Base-by-base conservation (phyloP, 1,139 yeast genomes). In the Pichia sp. region DNA sequence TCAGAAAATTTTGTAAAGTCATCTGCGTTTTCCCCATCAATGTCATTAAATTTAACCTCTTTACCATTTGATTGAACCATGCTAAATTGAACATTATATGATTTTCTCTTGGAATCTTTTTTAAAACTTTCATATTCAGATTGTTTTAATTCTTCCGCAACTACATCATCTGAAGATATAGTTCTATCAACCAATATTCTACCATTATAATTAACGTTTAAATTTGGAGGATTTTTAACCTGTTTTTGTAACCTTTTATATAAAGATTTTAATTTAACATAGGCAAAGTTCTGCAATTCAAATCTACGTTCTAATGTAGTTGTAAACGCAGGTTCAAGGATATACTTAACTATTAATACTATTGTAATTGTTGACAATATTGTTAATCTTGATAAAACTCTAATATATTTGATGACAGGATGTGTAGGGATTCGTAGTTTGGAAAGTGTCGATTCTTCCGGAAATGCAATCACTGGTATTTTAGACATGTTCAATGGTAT, bases 171-270 rank as follows among this genome's bases (percentile, higher is more conserved):
- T 0, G 73, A 63, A 56, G 72, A 61, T 50, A 64, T 60, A 51
- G 70, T 66, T 2, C 77, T 71, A 56, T 75, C 79, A 3, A 75
- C 71, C 51, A 73, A 71, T 28, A 68, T 56, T 46, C 67, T 67
- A 16, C 73, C 76, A 31, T 71, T 71, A 48, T 73, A 70, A 36
- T 70, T 72, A n/a, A 74, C 61, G 6, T 67, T 68, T 18, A 74
- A 68, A 3, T 68, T 58, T 5, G 77, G 74, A 6, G 62, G 69
- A 52, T 52, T 51, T 45, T 52, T 57, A 19, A 58, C 58, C 25
- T 52, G 55, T 43, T 55, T 48, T 28, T 62, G 34, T 55, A 64
- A 46, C 14, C 50, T 49, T 1, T 47, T 22, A 49, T 60, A 52
- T 3, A 64, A 41, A 4, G 29, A 33, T 39, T 53, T 58, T 46